Evolutionary conservation across 345 rosid genomes (phyloP), one percentile per base, ranked within the genome.

Genomic region (Acer saccharum): DNA sequence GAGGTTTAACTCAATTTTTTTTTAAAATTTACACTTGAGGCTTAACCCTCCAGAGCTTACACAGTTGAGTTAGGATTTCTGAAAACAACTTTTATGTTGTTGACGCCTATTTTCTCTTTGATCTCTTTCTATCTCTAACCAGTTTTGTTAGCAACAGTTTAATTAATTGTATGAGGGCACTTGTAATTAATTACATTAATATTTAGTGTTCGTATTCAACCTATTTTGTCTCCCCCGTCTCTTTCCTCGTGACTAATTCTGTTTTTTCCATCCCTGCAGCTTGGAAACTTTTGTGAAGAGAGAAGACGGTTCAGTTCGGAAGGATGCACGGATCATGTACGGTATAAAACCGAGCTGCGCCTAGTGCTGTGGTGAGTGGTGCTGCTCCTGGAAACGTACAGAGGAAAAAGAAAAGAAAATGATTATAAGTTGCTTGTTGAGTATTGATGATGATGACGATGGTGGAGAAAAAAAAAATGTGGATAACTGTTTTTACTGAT

Each of bases 211-310:
- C 57, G 3, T 13, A 20, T 16, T 54, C 58, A 54, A 54, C 65
- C 29, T 23, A n/a, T 61, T 61, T 21, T 21, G 3, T 9, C 11
- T n/a, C 11, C 23, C 10, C 10, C n/a, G 6, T 58, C 12, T 58
- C 25, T 58, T 21, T 58, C 63, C 63, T 58, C 4, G 65, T 77
- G 65, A 80, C 67, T 32, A 54, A 63, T 13, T 68, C 44, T 64
- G 9, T 61, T 77, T 21, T 21, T 20, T 54, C 9, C 50, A 4
- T 52, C 41, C 41, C 29, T 83, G 83, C 83, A 88, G 91, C 81
- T 43, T 88, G 88, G 89, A 84, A 86, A 73, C 81, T 83, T 43
- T 72, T 78, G 77, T 87, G 87, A 89, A 76, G 81, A 35, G 29
- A 65, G 64, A 65, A 44, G 10, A 68, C 14, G 71, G 72, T 44